A percentile compares a stretch with the other conserved stretches of the same genome.
These are phyloP conservation scores for Phalaenopsis aphrodite DNA, from an alignment of 106 monocot species.

Conservation along the genomic window DNA sequence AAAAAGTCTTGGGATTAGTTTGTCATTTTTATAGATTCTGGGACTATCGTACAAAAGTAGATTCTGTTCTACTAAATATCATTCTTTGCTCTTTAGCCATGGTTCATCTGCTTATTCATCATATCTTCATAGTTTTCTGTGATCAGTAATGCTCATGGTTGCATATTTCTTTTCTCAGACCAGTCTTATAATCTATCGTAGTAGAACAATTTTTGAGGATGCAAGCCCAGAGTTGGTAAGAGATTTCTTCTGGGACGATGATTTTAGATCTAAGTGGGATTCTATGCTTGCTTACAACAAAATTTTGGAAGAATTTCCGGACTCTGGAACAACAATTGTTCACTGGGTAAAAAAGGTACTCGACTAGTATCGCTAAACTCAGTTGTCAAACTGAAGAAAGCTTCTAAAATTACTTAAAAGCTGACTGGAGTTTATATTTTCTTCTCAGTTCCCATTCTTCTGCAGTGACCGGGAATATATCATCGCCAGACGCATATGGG, in stretches of 20 bases:
- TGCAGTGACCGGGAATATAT: conserved; percentile 96
- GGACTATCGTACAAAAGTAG: background rate
- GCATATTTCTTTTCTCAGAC: conserved; percentile 25
- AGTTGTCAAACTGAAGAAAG: background rate
- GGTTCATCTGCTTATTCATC: background rate
- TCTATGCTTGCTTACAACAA: conserved; percentile 76
- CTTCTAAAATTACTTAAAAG: conserved; percentile 7
- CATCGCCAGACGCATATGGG: conserved; percentile 90
- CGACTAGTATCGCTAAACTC: conserved; percentile 2
- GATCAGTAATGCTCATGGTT: background rate
- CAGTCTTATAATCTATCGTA: conserved; percentile 67
- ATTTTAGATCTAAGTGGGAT: conserved; percentile 90
- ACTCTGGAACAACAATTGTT: conserved; percentile 63
- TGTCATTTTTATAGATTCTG: too few species aligned
- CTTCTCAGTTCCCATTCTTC: conserved; percentile 92
- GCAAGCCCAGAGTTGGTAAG: conserved; percentile 86
- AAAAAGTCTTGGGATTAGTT: too few species aligned
- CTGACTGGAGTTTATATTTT: conserved; percentile 12
- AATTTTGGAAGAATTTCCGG: conserved; percentile 64
- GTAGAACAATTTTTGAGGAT: conserved; percentile 91
- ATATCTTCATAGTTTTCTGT: background rate
- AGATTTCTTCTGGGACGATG: conserved; percentile 99
- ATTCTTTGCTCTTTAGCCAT: background rate
- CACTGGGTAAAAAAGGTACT: conserved; percentile 96
- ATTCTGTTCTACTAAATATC: background rate